phyloP scores from a whole-genome alignment of 1,139 yeast species.

The Meyerozyma smithsonii region DNA sequence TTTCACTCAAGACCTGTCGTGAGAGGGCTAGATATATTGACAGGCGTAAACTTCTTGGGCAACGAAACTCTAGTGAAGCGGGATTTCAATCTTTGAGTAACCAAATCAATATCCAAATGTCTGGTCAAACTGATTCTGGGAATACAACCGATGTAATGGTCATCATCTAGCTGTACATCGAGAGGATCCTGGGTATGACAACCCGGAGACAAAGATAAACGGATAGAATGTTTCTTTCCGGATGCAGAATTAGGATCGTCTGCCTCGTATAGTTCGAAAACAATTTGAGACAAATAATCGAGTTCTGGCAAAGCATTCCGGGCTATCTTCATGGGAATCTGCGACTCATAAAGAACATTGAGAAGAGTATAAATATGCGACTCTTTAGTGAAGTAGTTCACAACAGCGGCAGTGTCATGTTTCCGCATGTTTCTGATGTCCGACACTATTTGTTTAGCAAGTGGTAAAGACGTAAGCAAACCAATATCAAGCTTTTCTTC shows the following conservation, averaged over 20 bases:
- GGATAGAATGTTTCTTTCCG: conserved; percentile 78
- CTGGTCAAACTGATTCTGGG: conserved; percentile 87
- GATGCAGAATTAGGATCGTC: conserved; percentile 54
- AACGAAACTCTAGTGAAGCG: conserved; percentile 82
- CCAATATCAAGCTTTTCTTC: conserved; percentile 96
- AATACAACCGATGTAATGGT: conserved; percentile 94
- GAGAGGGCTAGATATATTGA: conserved; percentile 72
- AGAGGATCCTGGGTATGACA: conserved; percentile 97
- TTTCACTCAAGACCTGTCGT: conserved; percentile 33
- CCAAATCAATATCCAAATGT: conserved; percentile 89
- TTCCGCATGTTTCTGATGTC: conserved; percentile 80
- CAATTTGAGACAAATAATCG: conserved; percentile 92
- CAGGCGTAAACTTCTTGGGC: conserved; percentile 89
- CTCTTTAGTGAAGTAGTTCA: conserved; percentile 92
- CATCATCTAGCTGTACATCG: conserved; percentile 93
- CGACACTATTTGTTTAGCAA: conserved; percentile 79
- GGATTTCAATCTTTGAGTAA: conserved; percentile 73
- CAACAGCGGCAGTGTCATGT: conserved; percentile 75
- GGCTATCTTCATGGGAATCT: conserved; percentile 88
- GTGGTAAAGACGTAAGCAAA: conserved; percentile 84
- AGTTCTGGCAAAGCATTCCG: conserved; percentile 94
- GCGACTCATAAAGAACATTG: conserved; percentile 90
- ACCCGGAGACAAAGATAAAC: conserved; percentile 91
- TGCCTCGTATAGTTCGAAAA: conserved; percentile 87
- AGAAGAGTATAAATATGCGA: conserved; percentile 92